phyloP scores from a whole-genome alignment of 768 basidiomycete species.

The Leccinellum luteum region DNA sequence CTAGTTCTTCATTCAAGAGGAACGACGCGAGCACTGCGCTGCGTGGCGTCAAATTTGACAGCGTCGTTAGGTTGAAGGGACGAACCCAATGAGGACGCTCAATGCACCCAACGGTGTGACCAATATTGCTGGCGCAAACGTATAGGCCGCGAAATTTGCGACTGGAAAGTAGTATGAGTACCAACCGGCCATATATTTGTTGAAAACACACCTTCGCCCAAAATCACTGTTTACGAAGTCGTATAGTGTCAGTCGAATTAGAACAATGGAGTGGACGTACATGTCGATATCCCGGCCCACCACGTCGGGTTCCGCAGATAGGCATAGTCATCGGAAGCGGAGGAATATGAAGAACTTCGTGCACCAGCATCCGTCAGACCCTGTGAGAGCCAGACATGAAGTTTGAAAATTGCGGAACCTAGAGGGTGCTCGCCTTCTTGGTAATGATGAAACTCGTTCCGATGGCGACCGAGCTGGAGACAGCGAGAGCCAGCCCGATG shows the following conservation, averaged over 20 bases:
- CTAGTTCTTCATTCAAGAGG: conserved; percentile 89
- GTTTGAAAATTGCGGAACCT: conserved; percentile 1
- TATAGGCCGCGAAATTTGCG: conserved; percentile 94
- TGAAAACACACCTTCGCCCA: conserved; percentile 78
- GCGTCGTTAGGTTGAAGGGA: conserved; percentile 4
- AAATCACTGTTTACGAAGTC: conserved; percentile 63
- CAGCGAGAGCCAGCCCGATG: conserved; percentile 86
- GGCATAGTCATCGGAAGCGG: conserved; percentile 77
- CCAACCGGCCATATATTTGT: background rate
- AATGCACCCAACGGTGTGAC: conserved; percentile 98
- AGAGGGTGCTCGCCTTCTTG: conserved; percentile 71
- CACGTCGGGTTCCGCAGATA: conserved; percentile 92
- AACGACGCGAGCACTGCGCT: conserved; percentile 95
- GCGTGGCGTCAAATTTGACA: conserved; percentile 13
- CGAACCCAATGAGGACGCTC: conserved; percentile 93
- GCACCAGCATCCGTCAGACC: conserved; percentile 85
- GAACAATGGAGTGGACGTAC: conserved; percentile 51
- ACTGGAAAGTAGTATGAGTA: conserved; percentile 38
- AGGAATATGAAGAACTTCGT: conserved; percentile 44
- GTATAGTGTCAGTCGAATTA: conserved; percentile 6
- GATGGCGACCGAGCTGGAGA: conserved; percentile 82
- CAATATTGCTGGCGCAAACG: conserved; percentile 95
- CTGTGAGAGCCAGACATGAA: conserved; percentile 39
- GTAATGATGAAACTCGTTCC: conserved; percentile 98
- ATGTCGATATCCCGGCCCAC: conserved; percentile 94